These are phyloP conservation scores for Ganoderma resinaceum DNA, from an alignment of 1,284 basidiomycete genomes.

Conservation along the genomic window DNA sequence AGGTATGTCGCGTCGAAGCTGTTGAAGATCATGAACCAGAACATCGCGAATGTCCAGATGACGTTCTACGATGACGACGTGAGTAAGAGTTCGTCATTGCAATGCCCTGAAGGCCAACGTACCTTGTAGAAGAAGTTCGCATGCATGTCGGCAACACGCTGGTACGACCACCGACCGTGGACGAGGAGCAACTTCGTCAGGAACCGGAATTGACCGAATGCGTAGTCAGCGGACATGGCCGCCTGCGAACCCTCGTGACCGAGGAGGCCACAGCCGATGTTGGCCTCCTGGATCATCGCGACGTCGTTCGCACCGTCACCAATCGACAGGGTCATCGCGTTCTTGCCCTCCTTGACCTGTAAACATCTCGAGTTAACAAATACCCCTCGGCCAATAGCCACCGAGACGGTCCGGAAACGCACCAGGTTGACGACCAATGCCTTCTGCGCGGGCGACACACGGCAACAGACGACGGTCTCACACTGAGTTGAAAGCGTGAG, in stretches of 20 bases:
- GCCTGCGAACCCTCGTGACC: conserved; percentile 98
- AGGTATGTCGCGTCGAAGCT: conserved; percentile 96
- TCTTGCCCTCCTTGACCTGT: conserved; percentile 92
- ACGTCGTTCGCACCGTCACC: conserved; percentile 98
- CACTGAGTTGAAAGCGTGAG: conserved; percentile 94
- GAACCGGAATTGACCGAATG: conserved; percentile 97
- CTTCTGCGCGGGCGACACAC: conserved; percentile 96
- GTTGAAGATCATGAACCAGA: conserved; percentile 94
- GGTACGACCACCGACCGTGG: conserved; percentile 96
- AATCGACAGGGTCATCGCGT: conserved; percentile 96
- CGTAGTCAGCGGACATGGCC: conserved; percentile 98
- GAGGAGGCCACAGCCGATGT: conserved; percentile 93
- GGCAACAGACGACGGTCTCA: conserved; percentile 96
- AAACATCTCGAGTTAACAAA: background rate
- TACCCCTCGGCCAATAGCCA: background rate
- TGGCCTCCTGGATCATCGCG: conserved; percentile 98
- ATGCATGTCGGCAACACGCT: conserved; percentile 96
- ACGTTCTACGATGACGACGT: conserved; percentile 65
- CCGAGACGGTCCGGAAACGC: conserved; percentile 36
- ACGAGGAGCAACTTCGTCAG: conserved; percentile 92
- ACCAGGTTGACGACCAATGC: conserved; percentile 94
- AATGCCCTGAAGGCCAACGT: conserved; percentile 13
- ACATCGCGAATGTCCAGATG: conserved; percentile 91
- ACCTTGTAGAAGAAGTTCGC: conserved; percentile 99
- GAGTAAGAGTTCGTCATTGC: background rate